Evolutionary conservation across 176 grass and related monocot species (phyloP), one percentile per base, ranked within the genome.

Genomic region (Bolboschoenus planiculmis): DNA sequence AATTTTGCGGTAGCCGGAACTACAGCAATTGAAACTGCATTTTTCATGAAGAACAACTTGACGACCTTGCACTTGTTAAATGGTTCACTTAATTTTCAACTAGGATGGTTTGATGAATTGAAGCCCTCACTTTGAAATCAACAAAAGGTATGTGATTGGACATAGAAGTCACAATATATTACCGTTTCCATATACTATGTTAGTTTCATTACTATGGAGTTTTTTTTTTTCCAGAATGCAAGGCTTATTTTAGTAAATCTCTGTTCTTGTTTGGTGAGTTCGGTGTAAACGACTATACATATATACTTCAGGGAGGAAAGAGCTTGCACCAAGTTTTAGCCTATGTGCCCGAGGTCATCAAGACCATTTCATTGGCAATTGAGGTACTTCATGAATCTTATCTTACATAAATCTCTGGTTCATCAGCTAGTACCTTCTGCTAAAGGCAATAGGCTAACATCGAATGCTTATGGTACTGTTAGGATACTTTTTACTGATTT

Each of bases 1-100:
- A 94, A 94, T 85, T 94, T 94, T 83, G 92, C 92, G 5, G 89
- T 94, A 23, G 89, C 82, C 4, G 86, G 87, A 76, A 87, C 92
- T 3, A 94, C 92, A 13, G 85, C 92, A 10, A 80, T 89, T 80
- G 92, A 89, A 81, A 70, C 82, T 2, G 3, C 57, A 29, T 81
- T 85, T 20, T 81, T 84, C 66, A 31, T 55, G 13, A 84, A 81
- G 51, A 5, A 64, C 23, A 83, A 83, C 68, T 63, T 81, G 35
- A 72, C 63, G 13, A 46, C 83, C 74, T 10, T 82, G 68, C 81
- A 78, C 2, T 80, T 87, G 82, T 36, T 68, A 6, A 48, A 83
- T 16, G 86, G 83, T 59, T 91, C 88, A 0, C 92, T 94, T 27
- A 85, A 89, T 24, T 51, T 94, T 62, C 92, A 94, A 56, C 81